A percentile compares a stretch with the other conserved stretches of the same genome.
phyloP scores from a whole-genome alignment of 2,329 filamentous ascomycete genomes.

The Karstenula rhodostoma region DNA sequence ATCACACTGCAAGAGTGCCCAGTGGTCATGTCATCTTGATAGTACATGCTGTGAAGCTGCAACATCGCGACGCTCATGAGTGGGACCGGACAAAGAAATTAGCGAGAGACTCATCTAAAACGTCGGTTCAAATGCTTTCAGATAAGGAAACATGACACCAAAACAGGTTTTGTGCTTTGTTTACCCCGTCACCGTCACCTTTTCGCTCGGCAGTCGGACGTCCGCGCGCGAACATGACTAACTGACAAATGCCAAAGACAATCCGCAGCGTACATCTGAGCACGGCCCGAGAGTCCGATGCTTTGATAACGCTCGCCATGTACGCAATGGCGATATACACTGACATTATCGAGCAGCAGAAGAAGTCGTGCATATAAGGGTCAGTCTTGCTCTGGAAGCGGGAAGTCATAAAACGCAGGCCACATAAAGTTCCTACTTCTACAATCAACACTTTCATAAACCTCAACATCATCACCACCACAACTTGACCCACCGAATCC shows the following conservation, averaged over 20 bases:
- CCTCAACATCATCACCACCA: neutral
- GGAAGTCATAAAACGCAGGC: neutral
- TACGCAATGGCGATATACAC: neutral
- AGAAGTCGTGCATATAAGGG: neutral
- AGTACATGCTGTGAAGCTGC: neutral
- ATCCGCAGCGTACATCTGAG: neutral
- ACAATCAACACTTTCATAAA: neutral
- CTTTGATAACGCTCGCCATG: slow-evolving; percentile 1
- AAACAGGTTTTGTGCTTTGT: neutral
- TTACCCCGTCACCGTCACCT: slow-evolving; percentile 3
- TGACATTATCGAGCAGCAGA: neutral
- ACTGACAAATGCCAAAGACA: slow-evolving; percentile 4
- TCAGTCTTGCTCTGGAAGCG: neutral
- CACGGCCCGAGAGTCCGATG: slow-evolving; percentile 5
- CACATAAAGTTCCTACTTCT: neutral
- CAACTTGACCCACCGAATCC: neutral
- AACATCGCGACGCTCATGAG: neutral
- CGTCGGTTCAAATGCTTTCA: neutral
- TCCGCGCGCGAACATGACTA: slow-evolving; percentile 7
- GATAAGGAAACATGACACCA: neutral
- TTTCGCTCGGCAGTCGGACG: slow-evolving; percentile 5
- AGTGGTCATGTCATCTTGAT: neutral
- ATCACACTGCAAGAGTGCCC: neutral
- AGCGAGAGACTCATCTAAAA: neutral
- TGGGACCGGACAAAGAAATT: neutral